Conservation (phyloP, 2,329 filamentous ascomycete genomes). For the Pyrenochaeta sp. region DNA sequence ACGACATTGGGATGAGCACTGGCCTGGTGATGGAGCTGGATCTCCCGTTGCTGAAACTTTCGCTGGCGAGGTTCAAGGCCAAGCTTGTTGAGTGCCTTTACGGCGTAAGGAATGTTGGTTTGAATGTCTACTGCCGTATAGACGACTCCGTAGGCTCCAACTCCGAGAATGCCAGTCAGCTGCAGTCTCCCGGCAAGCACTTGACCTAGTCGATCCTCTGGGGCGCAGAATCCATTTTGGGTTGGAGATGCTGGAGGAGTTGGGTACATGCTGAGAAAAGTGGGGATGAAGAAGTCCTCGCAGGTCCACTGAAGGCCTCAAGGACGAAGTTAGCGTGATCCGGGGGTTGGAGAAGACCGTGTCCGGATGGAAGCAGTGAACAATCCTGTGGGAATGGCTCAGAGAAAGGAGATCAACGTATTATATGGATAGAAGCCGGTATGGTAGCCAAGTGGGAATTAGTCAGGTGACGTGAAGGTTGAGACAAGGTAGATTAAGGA, state of each 20-base stretch:
- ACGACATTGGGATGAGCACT: constrained; percentile 93
- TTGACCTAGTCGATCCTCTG: constrained; percentile 86
- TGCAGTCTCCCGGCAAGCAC: constrained; percentile 84
- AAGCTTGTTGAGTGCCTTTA: constrained; percentile 95
- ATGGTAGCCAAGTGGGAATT: constrained; percentile 22
- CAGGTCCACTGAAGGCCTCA: constrained; percentile 53
- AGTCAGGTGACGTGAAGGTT: constrained; percentile 32
- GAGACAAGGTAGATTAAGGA: constrained; percentile 12
- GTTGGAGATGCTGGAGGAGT: constrained; percentile 61
- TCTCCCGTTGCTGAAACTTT: constrained; percentile 92
- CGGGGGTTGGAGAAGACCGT: constrained; percentile 19
- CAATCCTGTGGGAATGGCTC: constrained; percentile 13
- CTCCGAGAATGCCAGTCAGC: constrained; percentile 84
- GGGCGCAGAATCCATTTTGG: constrained; percentile 57
- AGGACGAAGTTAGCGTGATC: constrained; percentile 40
- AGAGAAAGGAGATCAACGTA: constrained; percentile 19
- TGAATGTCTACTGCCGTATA: constrained; percentile 88
- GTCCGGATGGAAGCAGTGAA: constrained; percentile 13
- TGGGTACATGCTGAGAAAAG: constrained; percentile 55
- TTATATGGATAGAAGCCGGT: constrained; percentile 20
- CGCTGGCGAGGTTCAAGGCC: constrained; percentile 88
- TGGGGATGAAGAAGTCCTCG: constrained; percentile 41
- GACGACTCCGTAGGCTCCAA: constrained; percentile 95
- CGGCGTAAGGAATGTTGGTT: constrained; percentile 84
- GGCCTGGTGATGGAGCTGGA: constrained; percentile 87